A percentile compares a stretch with the other conserved stretches of the same genome.
Evolutionary conservation across 192 early-diverging fungal genomes (phyloP).

Genomic region (Endogone sp.): DNA sequence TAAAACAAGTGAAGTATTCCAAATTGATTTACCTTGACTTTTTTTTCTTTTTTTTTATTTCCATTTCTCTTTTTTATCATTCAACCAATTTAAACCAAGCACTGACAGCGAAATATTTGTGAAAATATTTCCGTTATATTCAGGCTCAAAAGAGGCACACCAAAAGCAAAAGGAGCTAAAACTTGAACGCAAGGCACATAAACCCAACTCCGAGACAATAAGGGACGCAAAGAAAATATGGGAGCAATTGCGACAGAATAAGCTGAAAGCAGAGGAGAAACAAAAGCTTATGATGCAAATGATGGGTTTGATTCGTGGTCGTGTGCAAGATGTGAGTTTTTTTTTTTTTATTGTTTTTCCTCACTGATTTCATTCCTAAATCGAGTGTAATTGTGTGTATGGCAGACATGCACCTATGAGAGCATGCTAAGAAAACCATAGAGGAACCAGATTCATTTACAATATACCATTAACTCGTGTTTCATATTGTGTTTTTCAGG

Average conservation of each 20-base stretch:
- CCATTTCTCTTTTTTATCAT: no score
- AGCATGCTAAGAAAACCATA: not conserved
- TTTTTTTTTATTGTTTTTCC: conserved; percentile 10
- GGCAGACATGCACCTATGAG: not conserved
- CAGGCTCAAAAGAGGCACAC: conserved; percentile 45
- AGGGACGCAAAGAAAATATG: conserved; percentile 73
- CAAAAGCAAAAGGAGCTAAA: conserved; percentile 50
- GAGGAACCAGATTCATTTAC: no score
- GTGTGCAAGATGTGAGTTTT: conserved; percentile 62
- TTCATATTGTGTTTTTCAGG: conserved; percentile 26
- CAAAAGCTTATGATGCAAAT: conserved; percentile 67
- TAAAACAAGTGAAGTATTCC: no score
- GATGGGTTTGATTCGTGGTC: conserved; percentile 77
- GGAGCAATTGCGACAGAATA: conserved; percentile 79
- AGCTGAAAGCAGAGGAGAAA: conserved; percentile 60
- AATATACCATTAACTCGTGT: no score
- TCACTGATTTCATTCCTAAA: not conserved
- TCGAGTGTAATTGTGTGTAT: not conserved
- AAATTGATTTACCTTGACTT: no score
- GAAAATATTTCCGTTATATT: no score
- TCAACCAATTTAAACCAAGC: no score
- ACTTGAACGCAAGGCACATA: conserved; percentile 57
- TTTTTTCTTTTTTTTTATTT: no score
- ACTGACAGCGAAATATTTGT: no score
- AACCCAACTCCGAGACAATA: conserved; percentile 71